Percentiles rank a stretch among this genome's conserved stretches.
phyloP scores from a whole-genome alignment of 768 basidiomycete species.

The Amanita subjunquillea region DNA sequence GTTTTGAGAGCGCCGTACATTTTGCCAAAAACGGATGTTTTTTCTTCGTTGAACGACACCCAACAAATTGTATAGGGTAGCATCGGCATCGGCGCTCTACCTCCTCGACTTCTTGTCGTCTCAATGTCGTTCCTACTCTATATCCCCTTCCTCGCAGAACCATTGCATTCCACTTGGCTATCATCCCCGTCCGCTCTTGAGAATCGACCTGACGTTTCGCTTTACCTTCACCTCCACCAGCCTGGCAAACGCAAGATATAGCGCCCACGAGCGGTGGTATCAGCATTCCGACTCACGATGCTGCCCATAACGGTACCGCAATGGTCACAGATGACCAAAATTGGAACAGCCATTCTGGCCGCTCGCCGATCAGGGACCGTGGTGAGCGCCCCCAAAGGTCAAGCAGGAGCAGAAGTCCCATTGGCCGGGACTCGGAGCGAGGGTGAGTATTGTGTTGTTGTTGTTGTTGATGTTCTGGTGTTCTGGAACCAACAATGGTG shows the following conservation, averaged over 20 bases:
- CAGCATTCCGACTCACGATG: conserved; percentile 58
- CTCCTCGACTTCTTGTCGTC: conserved; percentile 13
- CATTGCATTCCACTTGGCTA: conserved; percentile 25
- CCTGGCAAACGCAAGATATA: conserved; percentile 75
- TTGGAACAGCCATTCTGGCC: conserved; percentile 35
- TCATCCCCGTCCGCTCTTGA: conserved; percentile 29
- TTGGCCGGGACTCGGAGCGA: conserved; percentile 36
- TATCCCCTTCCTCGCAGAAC: conserved; percentile 14
- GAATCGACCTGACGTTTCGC: conserved; percentile 29
- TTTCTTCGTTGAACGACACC: conserved; percentile 3
- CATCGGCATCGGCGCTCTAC: not conserved
- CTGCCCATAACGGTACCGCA: conserved; percentile 25
- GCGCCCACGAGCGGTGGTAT: conserved; percentile 57
- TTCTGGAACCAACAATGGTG: conserved; percentile 10
- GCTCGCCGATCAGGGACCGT: conserved; percentile 36
- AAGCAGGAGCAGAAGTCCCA: conserved; percentile 73
- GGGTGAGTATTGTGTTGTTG: conserved; percentile 30
- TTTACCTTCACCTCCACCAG: conserved; percentile 34
- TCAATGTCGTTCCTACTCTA: conserved; percentile 11
- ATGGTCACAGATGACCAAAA: conserved; percentile 44
- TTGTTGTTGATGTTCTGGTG: conserved; percentile 7
- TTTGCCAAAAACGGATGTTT: conserved; percentile 1
- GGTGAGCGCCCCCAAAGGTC: conserved; percentile 51
- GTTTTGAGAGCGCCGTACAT: not conserved
- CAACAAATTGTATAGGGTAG: conserved; percentile 1